A percentile compares a stretch with the other conserved stretches of the same genome.
Evolutionary conservation across 495 filamentous ascomycete species (phyloP).

Genomic region (Rostrohypoxylon terebratum): DNA sequence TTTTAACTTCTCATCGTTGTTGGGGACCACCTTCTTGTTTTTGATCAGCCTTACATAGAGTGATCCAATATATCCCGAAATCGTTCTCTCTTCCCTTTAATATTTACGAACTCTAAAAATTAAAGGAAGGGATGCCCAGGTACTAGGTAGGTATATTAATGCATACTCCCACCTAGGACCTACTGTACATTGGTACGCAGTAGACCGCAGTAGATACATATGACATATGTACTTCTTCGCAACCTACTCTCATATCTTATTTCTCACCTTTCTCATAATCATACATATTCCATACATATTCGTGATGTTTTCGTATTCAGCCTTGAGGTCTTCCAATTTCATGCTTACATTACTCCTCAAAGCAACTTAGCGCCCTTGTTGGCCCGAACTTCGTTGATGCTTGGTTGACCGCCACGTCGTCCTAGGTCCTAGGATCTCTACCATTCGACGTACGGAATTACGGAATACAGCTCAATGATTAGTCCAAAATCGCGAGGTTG

Average conservation of each 20-base stretch:
- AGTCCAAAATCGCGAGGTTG: constrained; percentile 3
- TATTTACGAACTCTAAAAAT: not conserved
- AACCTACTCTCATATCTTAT: too few species aligned
- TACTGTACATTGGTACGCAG: not conserved
- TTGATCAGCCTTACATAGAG: not conserved
- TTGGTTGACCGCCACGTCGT: constrained; percentile 10
- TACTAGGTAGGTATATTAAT: not conserved
- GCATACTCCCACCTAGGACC: not conserved
- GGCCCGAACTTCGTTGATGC: not conserved
- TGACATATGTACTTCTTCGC: too few species aligned
- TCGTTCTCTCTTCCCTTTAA: not conserved
- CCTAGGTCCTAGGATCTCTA: not conserved
- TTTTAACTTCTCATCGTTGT: constrained; percentile 31
- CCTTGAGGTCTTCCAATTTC: not conserved
- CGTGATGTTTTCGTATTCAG: too few species aligned
- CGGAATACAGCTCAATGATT: not conserved
- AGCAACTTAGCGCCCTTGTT: not conserved
- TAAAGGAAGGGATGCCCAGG: not conserved
- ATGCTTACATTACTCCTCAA: not conserved
- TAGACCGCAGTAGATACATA: too few species aligned
- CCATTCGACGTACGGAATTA: not conserved
- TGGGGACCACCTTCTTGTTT: not conserved
- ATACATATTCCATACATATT: too few species aligned
- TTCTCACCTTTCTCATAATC: too few species aligned
- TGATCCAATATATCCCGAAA: not conserved